phyloP scores from a whole-genome alignment of 73 alveolate species.

The Uronychia setigera region DNA sequence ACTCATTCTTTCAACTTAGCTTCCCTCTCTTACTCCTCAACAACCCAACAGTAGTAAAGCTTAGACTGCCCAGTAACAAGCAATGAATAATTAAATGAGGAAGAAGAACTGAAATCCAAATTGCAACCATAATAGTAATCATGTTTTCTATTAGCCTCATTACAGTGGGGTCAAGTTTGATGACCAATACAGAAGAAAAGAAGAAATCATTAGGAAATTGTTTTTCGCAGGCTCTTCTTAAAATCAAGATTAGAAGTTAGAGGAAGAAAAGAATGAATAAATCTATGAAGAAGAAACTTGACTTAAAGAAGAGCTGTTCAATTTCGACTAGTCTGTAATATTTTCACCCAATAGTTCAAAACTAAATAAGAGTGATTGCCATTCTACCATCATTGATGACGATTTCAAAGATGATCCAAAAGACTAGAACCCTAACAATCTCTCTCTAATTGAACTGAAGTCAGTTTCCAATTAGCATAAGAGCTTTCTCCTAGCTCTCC shows the following conservation, averaged over 20 bases:
- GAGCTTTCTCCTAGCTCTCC: neutral
- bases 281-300: neutral
- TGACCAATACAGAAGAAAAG: constrained; percentile 57
- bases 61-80: too few relatives aligned
- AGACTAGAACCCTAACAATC: neutral
- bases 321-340: neutral
- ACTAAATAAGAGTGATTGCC: neutral
- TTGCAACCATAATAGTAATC: constrained; percentile 62
- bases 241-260: neutral
- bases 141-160: constrained; percentile 51
- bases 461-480: neutral
- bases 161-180: constrained; percentile 58
- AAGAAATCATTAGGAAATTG: constrained; percentile 51
- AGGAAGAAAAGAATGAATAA: neutral
- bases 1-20: too few relatives aligned
- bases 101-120: constrained; percentile 54
- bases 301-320: neutral
- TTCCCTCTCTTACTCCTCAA: too few relatives aligned
- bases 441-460: neutral
- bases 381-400: neutral
- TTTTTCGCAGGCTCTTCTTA: constrained; percentile 37
- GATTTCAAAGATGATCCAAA: neutral
- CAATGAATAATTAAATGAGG: too few relatives aligned
- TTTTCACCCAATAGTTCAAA: neutral
- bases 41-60: too few relatives aligned